Base-by-base conservation (phyloP, 2,329 filamentous ascomycete species). In the Cyclaneusma minus region DNA sequence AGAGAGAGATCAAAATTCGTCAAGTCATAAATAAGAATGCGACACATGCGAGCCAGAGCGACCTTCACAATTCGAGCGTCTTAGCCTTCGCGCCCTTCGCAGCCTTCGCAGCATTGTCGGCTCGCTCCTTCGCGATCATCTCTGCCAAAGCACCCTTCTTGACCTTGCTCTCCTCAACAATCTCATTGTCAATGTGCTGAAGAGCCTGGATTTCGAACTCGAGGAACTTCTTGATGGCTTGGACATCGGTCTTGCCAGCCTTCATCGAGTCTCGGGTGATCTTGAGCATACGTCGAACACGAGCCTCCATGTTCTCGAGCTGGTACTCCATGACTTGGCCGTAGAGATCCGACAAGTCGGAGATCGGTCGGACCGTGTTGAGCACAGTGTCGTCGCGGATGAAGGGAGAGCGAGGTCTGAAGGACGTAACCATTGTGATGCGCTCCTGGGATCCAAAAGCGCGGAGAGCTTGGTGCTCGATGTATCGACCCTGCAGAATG, bases 351-450 rank as follows among this genome's bases (percentile, higher is more conserved):
- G 45, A 45, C 5, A 50, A 38, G 21, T 54, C 39, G 7, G 45
- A 51, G 16, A 57, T 53, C 4, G 42, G 40, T 11, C 50, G 41
- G 13, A 51, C 44, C 6, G 45, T 51, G 3, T 39, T 45, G 7
- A 55, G 40, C 13, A 51, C 41, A 4, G 48, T 52, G 15, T 59
- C 55, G 25, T 60, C 56, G 4, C 40, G 40, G 11, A 55, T 31
- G 5, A 44, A 33, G 1, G 56, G 52, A 16, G 52, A 46, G 16
- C 45, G 47, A 10, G 56, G 51, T 9, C 57, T 43, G 38, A 59
- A 56, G 0, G 55, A 52, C 2, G 56, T 60, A 7, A 61, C 54
- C 43, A 59, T 55, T 2, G 55, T 58, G 33, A 61, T 51, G 16
- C 58, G 49, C 37, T 61, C 58, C 7, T 48, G 46, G 9, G 48